phyloP scores from a whole-genome alignment of 768 basidiomycete genomes.

The Termitomyces titanicus region DNA sequence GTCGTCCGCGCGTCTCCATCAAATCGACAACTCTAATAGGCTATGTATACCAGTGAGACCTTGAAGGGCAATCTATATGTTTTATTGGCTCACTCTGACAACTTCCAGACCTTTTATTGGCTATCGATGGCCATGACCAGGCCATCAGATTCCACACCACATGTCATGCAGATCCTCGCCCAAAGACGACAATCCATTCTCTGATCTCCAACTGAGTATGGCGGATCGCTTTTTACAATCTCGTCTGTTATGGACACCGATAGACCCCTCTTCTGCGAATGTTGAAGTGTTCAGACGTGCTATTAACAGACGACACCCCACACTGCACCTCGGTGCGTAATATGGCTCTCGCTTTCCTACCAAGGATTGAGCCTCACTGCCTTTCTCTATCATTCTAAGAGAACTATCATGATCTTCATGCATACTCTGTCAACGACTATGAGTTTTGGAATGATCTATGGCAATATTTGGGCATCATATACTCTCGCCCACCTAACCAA shows the following conservation, averaged over 20 bases:
- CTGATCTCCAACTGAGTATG: neutral
- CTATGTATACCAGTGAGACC: no score
- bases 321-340: conserved; percentile 38
- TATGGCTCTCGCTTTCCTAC: neutral
- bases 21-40: no score
- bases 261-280: conserved; percentile 34
- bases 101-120: neutral
- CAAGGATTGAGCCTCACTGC: neutral
- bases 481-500: conserved; percentile 41
- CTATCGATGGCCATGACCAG: neutral
- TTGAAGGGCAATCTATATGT: no score
- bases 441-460: conserved; percentile 68
- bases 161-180: no score
- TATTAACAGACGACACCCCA: conserved; percentile 56
- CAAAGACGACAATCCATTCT: no score
- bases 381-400: conserved; percentile 28
- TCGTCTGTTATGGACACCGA: conserved; percentile 48
- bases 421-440: conserved; percentile 60
- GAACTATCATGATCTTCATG: conserved; percentile 60
- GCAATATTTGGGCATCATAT: conserved; percentile 56
- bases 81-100: neutral
- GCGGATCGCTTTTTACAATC: conserved; percentile 22
- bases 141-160: neutral
- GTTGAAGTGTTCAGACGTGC: conserved; percentile 50
- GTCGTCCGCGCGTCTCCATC: no score